These are phyloP conservation scores for Trichoderma virens DNA, from an alignment of 495 filamentous ascomycete genomes.

Conservation along the genomic window DNA sequence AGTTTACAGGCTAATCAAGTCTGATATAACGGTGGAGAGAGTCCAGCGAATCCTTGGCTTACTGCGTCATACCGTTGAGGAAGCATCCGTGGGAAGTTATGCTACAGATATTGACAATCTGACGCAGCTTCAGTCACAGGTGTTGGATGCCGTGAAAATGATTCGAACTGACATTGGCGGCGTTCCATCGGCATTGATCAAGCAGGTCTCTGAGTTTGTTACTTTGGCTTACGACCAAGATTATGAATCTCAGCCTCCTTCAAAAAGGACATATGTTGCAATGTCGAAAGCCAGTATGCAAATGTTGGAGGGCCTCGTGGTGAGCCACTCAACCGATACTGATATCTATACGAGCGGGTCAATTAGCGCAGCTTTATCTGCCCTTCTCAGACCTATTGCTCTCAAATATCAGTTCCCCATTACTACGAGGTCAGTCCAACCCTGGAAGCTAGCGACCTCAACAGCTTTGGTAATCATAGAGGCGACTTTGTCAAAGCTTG, in stretches of 20 bases:
- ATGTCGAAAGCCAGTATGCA: slow-evolving; percentile 72
- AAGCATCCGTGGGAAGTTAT: slow-evolving; percentile 64
- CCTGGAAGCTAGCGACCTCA: slow-evolving; percentile 75
- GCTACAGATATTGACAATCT: slow-evolving; percentile 77
- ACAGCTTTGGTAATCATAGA: slow-evolving; percentile 61
- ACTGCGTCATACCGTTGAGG: slow-evolving; percentile 46
- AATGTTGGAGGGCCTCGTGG: slow-evolving; percentile 56
- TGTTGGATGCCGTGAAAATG: slow-evolving; percentile 62
- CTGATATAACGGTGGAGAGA: slow-evolving; percentile 50
- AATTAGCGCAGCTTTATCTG: slow-evolving; percentile 50
- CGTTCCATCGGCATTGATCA: slow-evolving; percentile 59
- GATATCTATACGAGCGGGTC: slow-evolving; percentile 61
- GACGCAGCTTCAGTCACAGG: slow-evolving; percentile 67
- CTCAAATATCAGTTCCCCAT: slow-evolving; percentile 67
- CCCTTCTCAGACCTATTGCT: slow-evolving; percentile 57
- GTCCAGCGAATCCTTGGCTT: slow-evolving; percentile 56
- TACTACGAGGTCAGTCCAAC: slow-evolving; percentile 46
- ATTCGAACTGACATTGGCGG: slow-evolving; percentile 61
- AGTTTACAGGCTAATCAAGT: slow-evolving; percentile 70
- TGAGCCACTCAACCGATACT: slow-evolving; percentile 51
- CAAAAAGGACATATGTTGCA: slow-evolving; percentile 71
- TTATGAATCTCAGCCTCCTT: slow-evolving; percentile 21
- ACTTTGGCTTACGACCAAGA: slow-evolving; percentile 53
- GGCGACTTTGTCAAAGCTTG: slow-evolving; percentile 55
- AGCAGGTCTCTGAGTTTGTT: slow-evolving; percentile 59